Evolutionary conservation across 108 stramenopile species (phyloP).

Genomic region (Cyclotella distinguenda): DNA sequence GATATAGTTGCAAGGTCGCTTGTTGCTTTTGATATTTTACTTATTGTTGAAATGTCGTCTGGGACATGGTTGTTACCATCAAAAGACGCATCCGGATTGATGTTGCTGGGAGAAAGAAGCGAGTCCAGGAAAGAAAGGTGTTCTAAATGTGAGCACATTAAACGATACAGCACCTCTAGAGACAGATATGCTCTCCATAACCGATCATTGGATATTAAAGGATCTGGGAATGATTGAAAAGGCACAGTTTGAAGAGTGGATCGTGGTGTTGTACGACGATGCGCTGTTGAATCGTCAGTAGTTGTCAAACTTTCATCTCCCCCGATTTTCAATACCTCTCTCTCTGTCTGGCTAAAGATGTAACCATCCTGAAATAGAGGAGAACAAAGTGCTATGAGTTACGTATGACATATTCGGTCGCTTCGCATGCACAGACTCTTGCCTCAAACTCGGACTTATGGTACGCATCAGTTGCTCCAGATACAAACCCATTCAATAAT

Average conservation of each 20-base stretch:
- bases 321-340: conserved; percentile 40
- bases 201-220: conserved; percentile 35
- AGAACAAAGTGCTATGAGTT: background rate
- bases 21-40: conserved; percentile 56
- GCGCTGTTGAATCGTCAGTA: conserved; percentile 5
- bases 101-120: background rate
- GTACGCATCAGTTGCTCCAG: conserved; percentile 68
- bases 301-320: conserved; percentile 6
- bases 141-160: conserved; percentile 44
- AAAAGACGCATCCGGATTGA: background rate
- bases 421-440: background rate
- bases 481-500: conserved; percentile 41
- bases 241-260: conserved; percentile 25
- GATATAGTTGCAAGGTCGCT: conserved; percentile 82
- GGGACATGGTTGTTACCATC: background rate
- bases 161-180: conserved; percentile 55
- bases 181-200: conserved; percentile 76
- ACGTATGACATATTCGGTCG: background rate
- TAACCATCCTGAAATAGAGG: conserved; percentile 30
- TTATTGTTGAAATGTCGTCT: conserved; percentile 27
- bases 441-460: conserved; percentile 81
- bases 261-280: conserved; percentile 2
- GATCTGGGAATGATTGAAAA: conserved; percentile 37
- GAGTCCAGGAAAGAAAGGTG: conserved; percentile 20
- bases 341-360: conserved; percentile 45